Evolutionary conservation across 164 flowering plant species (phyloP).

Genomic region (Vitis amurensis): DNA sequence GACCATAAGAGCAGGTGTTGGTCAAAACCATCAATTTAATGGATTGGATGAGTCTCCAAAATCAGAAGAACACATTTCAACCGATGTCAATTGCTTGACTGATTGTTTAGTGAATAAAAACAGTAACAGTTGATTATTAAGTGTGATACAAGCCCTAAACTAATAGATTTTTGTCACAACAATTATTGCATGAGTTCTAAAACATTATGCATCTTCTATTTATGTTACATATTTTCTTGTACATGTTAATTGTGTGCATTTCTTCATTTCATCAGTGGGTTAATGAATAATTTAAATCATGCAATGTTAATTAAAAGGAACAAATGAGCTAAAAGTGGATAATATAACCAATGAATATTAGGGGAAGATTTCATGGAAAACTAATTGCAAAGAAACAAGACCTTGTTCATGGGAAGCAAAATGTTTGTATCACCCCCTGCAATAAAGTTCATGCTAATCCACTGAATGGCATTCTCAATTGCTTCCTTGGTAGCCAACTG

Average conservation of each 20-base stretch:
- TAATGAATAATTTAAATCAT: not conserved
- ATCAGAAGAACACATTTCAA: not conserved
- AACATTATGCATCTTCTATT: too few species aligned
- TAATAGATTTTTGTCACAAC: not conserved
- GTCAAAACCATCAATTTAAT: not conserved
- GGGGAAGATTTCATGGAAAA: not conserved
- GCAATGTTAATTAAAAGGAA: not conserved
- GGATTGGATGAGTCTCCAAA: not conserved
- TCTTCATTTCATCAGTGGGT: not conserved
- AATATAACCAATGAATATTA: not conserved
- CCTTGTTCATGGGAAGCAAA: constrained; percentile 70
- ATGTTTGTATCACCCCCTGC: constrained; percentile 81
- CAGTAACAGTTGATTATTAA: too few species aligned
- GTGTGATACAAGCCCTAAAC: too few species aligned
- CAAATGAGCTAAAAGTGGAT: not conserved
- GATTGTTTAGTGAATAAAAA: too few species aligned
- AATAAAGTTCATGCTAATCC: constrained; percentile 62
- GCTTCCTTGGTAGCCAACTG: constrained; percentile 61
- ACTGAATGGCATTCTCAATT: constrained; percentile 61
- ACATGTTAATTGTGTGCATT: not conserved
- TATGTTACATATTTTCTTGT: too few species aligned
- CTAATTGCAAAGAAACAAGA: constrained; percentile 16
- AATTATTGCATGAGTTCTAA: too few species aligned
- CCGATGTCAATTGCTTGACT: not conserved
- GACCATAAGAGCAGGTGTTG: not conserved